Evolutionary conservation across 768 basidiomycete species (phyloP).

Genomic region (Amanita rubescens): DNA sequence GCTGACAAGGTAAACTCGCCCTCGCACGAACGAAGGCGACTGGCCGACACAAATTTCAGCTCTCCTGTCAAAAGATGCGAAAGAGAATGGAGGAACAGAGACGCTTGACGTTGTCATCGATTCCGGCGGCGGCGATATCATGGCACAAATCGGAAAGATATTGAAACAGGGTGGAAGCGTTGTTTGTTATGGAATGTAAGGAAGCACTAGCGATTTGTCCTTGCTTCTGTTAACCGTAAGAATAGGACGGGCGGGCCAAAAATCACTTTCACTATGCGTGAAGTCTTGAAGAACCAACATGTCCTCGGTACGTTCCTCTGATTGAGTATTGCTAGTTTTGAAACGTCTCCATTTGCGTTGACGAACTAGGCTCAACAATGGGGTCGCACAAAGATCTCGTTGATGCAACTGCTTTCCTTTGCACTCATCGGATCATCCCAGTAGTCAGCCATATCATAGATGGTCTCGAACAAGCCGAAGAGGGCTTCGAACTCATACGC

Average conservation of each 20-base stretch:
- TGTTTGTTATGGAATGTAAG: slow-evolving; percentile 63
- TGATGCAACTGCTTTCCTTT: slow-evolving; percentile 65
- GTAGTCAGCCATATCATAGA: slow-evolving; percentile 64
- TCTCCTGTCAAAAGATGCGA: slow-evolving; percentile 30
- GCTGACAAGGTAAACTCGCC: no score
- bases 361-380: slow-evolving; percentile 66
- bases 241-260: slow-evolving; percentile 53
- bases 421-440: slow-evolving; percentile 59
- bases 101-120: slow-evolving; percentile 59
- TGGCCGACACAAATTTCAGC: slow-evolving; percentile 45
- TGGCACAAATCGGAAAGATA: slow-evolving; percentile 37
- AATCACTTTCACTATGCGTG: slow-evolving; percentile 67
- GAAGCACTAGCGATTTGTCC: background rate
- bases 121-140: slow-evolving; percentile 62
- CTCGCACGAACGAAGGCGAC: slow-evolving; percentile 32
- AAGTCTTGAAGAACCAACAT: slow-evolving; percentile 68
- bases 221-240: background rate
- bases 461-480: slow-evolving; percentile 53
- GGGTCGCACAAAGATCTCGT: slow-evolving; percentile 69
- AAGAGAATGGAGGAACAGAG: slow-evolving; percentile 19
- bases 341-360: background rate
- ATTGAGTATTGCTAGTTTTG: background rate
- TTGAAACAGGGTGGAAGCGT: slow-evolving; percentile 53
- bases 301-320: slow-evolving; percentile 50
- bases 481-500: slow-evolving; percentile 64